phyloP scores from a whole-genome alignment of 2,329 filamentous ascomycete genomes.

The Diplodia intermedia region DNA sequence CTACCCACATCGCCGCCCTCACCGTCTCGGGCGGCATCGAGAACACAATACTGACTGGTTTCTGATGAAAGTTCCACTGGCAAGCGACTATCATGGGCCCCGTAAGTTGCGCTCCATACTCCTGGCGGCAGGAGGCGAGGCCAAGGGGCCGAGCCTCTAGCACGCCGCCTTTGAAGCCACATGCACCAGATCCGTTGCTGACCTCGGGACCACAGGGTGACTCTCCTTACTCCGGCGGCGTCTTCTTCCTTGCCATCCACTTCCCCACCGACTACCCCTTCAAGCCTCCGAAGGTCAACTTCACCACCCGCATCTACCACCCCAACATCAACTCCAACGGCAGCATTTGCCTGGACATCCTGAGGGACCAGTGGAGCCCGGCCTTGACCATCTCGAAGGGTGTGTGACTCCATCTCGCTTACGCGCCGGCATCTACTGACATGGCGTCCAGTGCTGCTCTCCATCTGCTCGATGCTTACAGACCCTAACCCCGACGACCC shows the following conservation, averaged over 20 bases:
- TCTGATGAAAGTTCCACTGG: constrained; percentile 85
- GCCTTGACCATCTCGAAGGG: constrained; percentile 99
- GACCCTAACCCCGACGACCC: constrained; percentile 99
- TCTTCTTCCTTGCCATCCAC: constrained; percentile 98
- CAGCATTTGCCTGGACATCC: constrained; percentile 97
- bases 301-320: constrained; percentile 99
- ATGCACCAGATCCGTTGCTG: constrained; percentile 38
- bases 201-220: constrained; percentile 68
- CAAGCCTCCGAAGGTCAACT: constrained; percentile 99
- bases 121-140: constrained; percentile 32
- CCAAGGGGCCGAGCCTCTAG: constrained; percentile 26
- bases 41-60: constrained; percentile 16
- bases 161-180: constrained; percentile 24
- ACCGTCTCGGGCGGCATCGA: constrained; percentile 13
- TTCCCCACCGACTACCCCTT: constrained; percentile 99
- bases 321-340: constrained; percentile 99
- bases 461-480: constrained; percentile 99
- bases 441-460: constrained; percentile 76
- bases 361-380: constrained; percentile 99
- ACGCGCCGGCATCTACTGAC: constrained; percentile 37
- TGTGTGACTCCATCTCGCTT: constrained; percentile 52
- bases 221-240: constrained; percentile 96
- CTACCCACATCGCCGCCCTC: constrained; percentile 34
- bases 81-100: constrained; percentile 99
- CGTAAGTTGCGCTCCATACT: constrained; percentile 65